Conservation (phyloP, 2,329 filamentous ascomycete species). For the Penicillium paneum region DNA sequence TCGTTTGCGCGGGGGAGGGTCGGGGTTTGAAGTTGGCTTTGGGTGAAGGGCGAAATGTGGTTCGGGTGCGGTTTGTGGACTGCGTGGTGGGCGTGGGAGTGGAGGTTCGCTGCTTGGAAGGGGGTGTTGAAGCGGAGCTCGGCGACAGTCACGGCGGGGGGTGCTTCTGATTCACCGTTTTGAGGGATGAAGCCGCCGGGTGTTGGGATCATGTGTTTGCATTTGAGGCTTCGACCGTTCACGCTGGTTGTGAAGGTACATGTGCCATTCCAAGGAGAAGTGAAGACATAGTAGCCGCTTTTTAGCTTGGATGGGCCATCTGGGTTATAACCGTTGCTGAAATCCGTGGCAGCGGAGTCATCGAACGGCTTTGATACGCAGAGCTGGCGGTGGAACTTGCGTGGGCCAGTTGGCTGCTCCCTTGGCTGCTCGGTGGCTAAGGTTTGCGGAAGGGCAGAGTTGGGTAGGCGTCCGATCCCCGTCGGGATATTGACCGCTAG, state of each 20-base stretch:
- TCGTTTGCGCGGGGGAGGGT: not conserved
- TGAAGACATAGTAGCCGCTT: constrained; percentile 64
- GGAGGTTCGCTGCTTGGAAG: constrained; percentile 42
- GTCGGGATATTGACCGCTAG: constrained; percentile 26
- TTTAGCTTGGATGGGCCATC: constrained; percentile 30
- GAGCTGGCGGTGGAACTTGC: constrained; percentile 34
- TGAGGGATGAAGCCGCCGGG: constrained; percentile 24
- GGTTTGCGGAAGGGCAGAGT: constrained; percentile 11
- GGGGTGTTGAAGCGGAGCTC: constrained; percentile 90
- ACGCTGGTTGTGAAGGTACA: constrained; percentile 82
- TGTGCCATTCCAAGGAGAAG: constrained; percentile 79
- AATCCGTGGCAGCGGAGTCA: constrained; percentile 8
- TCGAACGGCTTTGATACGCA: constrained; percentile 31
- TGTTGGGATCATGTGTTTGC: constrained; percentile 63
- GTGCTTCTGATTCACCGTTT: constrained; percentile 15
- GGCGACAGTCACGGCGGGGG: constrained; percentile 59
- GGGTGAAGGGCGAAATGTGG: constrained; percentile 23
- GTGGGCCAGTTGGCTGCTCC: constrained; percentile 22
- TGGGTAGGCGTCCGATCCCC: constrained; percentile 24
- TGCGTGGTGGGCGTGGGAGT: constrained; percentile 23
- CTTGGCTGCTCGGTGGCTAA: constrained; percentile 6
- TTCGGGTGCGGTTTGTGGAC: constrained; percentile 21
- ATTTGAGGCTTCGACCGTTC: constrained; percentile 70
- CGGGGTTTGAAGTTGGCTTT: constrained; percentile 3
- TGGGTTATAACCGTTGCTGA: constrained; percentile 5